Evolutionary conservation across 306 rosid genomes (phyloP).

Genomic region (Begonia masoniana): DNA sequence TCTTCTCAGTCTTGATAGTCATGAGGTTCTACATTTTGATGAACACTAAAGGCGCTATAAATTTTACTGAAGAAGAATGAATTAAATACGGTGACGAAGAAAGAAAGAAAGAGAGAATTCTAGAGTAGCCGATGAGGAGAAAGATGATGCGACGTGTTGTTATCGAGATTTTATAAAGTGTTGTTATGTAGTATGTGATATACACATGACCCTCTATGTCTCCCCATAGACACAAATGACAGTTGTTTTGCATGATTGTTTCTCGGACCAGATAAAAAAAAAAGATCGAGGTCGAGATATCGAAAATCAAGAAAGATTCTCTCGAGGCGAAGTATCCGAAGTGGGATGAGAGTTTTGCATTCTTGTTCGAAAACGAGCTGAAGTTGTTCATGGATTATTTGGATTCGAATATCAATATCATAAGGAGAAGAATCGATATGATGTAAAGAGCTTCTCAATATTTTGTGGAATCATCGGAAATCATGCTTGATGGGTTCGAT

Average conservation of each 20-base stretch:
- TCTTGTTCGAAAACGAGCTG: slow-evolving; percentile 1
- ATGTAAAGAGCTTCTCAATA: background rate
- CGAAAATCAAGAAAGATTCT: slow-evolving; percentile 3
- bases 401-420: background rate
- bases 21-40: too few species aligned
- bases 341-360: slow-evolving; percentile 3
- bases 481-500: background rate
- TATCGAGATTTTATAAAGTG: too few species aligned
- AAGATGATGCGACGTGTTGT: too few species aligned
- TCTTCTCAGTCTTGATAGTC: too few species aligned
- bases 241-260: background rate
- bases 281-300: slow-evolving; percentile 9
- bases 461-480: background rate
- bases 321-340: slow-evolving; percentile 3
- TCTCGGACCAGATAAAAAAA: slow-evolving; percentile 8
- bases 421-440: slow-evolving; percentile 1
- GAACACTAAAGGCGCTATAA: too few species aligned
- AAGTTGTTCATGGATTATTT: background rate
- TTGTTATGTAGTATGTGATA: too few species aligned
- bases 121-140: too few species aligned
- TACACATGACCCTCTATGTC: too few species aligned
- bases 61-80: too few species aligned
- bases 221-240: too few species aligned
- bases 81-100: too few species aligned
- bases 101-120: too few species aligned